Conservation (phyloP, 495 filamentous ascomycete species). For the Xeromyces bisporus region DNA sequence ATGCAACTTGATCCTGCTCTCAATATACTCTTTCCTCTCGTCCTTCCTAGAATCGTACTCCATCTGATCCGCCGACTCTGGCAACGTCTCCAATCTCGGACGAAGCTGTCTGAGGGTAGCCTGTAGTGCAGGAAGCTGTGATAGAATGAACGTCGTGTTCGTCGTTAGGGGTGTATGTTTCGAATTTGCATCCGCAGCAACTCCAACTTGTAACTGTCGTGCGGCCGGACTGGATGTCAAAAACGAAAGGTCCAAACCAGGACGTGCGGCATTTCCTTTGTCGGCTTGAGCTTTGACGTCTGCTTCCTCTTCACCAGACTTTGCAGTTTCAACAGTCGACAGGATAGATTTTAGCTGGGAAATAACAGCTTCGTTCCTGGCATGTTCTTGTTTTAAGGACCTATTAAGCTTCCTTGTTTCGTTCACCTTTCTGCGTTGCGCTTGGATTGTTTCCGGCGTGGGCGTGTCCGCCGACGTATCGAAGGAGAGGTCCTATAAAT, state of each 20-base stretch:
- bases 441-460: constrained; percentile 46
- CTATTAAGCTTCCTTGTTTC: constrained; percentile 67
- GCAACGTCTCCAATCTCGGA: constrained; percentile 39
- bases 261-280: constrained; percentile 4
- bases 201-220: constrained; percentile 27
- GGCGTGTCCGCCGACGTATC: constrained; percentile 23
- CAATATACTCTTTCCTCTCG: constrained; percentile 59
- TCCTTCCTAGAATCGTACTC: constrained; percentile 26
- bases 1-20: constrained; percentile 40
- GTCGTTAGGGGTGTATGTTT: constrained; percentile 42
- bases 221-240: constrained; percentile 32
- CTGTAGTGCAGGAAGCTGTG: constrained; percentile 65
- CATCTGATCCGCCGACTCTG: constrained; percentile 13
- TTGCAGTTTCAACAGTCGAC: constrained; percentile 14
- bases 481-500: constrained; percentile 20
- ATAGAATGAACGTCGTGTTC: constrained; percentile 60
- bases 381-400: constrained; percentile 53
- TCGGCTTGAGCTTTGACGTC: constrained; percentile 4
- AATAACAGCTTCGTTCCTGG: constrained; percentile 61
- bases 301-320: constrained; percentile 13
- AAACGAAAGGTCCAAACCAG: constrained; percentile 32
- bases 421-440: constrained; percentile 57
- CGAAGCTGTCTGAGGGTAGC: constrained; percentile 45
- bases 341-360: constrained; percentile 43
- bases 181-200: constrained; percentile 17